Conservation (phyloP, 139 green algal species). For the Trebouxia sp. region DNA sequence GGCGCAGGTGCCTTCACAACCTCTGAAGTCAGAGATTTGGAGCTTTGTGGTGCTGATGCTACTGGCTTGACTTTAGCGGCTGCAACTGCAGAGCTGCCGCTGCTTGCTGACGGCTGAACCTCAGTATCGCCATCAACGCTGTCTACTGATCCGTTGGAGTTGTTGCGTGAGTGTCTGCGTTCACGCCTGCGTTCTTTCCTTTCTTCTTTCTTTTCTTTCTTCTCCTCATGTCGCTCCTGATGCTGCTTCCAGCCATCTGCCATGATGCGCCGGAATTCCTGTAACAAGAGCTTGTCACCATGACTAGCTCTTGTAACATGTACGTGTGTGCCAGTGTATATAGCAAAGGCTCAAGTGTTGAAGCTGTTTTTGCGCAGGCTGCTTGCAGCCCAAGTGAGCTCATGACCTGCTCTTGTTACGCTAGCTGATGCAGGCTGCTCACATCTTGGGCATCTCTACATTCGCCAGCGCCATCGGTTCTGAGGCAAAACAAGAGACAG, state of each 20-base stretch:
- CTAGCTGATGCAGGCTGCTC: background rate
- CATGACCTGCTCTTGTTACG: background rate
- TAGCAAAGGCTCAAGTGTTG: no score
- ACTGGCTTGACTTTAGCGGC: background rate
- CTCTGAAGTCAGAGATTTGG: background rate
- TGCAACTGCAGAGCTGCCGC: background rate
- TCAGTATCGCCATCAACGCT: background rate
- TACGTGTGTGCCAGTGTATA: no score
- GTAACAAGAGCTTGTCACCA: background rate
- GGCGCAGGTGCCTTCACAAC: background rate
- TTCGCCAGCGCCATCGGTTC: slow-evolving; percentile 8
- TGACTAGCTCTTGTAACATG: background rate
- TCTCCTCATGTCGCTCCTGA: background rate
- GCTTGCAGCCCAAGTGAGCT: no score
- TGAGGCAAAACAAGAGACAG: background rate
- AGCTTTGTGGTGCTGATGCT: background rate
- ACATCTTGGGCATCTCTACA: background rate
- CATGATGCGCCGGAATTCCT: slow-evolving; percentile 12
- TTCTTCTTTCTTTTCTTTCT: slow-evolving; percentile 11
- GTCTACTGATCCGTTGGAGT: background rate
- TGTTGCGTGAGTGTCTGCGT: background rate
- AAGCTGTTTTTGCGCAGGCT: no score
- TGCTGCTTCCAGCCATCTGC: background rate
- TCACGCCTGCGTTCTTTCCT: background rate
- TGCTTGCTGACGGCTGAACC: background rate